Conservation (phyloP, 148 eudicot species). For the Agrostemma githago region DNA sequence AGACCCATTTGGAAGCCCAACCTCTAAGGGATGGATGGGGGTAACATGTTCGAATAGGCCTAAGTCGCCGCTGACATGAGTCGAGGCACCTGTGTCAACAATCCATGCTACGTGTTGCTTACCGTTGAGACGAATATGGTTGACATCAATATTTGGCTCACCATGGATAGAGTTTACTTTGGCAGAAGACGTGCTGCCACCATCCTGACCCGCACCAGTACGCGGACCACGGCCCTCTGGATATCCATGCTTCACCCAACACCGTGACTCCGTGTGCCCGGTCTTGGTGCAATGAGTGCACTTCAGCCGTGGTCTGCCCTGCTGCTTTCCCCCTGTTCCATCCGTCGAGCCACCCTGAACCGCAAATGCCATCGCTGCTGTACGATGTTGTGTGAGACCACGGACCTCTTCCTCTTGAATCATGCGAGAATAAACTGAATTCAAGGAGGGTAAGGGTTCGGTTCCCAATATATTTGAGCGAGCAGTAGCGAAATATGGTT, state of each 20-base stretch:
- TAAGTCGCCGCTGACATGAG: background rate
- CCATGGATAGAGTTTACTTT: background rate
- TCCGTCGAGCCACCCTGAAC: background rate
- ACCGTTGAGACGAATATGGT: background rate
- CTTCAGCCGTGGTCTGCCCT: background rate
- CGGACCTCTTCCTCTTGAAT: slow-evolving; percentile 5
- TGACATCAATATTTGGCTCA: background rate
- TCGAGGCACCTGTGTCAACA: background rate
- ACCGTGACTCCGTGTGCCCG: background rate
- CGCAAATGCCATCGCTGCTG: background rate
- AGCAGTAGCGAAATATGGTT: background rate
- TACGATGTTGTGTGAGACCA: background rate
- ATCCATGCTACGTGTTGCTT: background rate
- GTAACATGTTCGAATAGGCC: background rate
- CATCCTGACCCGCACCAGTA: background rate
- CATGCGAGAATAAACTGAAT: background rate
- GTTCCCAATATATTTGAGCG: background rate
- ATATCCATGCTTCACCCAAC: background rate
- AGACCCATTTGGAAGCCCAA: background rate
- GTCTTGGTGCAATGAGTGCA: background rate
- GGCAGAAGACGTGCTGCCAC: background rate
- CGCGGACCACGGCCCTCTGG: background rate
- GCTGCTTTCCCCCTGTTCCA: background rate
- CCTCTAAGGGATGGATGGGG: background rate
- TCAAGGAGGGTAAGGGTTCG: background rate